Evolutionary conservation across 257 asterid species (phyloP).

Genomic region (Ehretia macrophylla): DNA sequence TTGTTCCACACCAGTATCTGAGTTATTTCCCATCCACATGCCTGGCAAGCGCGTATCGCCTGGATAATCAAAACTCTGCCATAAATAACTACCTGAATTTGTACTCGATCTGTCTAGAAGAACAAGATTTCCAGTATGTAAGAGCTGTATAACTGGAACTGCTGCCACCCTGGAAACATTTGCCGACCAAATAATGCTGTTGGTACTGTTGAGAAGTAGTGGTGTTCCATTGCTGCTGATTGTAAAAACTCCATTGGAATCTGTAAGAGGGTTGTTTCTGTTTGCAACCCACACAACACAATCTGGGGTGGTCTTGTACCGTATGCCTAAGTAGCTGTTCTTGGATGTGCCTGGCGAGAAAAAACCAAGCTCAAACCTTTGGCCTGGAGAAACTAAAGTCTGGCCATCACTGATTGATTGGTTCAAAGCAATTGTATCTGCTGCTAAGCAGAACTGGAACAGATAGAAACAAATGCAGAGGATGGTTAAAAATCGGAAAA

Average conservation of each 20-base stretch:
- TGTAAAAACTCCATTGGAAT: slow-evolving; percentile 15
- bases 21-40: slow-evolving; percentile 1
- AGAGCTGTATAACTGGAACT: slow-evolving; percentile 12
- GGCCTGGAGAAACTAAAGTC: slow-evolving; percentile 12
- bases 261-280: slow-evolving; percentile 11
- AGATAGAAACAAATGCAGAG: not conserved
- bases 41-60: slow-evolving; percentile 27
- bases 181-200: slow-evolving; percentile 18
- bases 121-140: slow-evolving; percentile 32
- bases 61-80: slow-evolving; percentile 38
- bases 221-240: slow-evolving; percentile 11
- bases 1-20: not conserved
- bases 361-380: slow-evolving; percentile 22
- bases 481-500: not conserved
- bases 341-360: slow-evolving; percentile 19
- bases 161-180: slow-evolving; percentile 3
- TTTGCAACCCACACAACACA: slow-evolving; percentile 16
- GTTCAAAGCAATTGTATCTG: not conserved
- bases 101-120: slow-evolving; percentile 12
- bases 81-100: slow-evolving; percentile 1
- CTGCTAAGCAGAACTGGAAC: not conserved
- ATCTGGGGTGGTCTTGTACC: slow-evolving; percentile 11
- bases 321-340: slow-evolving; percentile 15
- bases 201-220: slow-evolving; percentile 10
- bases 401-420: not conserved